phyloP scores from a whole-genome alignment of 2,329 filamentous ascomycete species.

The Helotiales sp. region DNA sequence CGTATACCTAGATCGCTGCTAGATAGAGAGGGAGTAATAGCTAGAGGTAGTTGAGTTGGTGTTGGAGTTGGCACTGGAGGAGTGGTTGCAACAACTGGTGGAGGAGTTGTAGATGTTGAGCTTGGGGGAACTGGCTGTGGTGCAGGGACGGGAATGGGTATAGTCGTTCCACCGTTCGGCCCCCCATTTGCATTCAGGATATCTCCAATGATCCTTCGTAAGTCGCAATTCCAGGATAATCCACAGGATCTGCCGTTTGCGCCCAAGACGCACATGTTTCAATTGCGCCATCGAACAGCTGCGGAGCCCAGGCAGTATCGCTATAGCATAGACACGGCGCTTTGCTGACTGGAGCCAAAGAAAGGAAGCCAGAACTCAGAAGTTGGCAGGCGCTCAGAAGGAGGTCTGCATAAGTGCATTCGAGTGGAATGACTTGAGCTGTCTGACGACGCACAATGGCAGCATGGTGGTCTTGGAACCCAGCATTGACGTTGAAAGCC shows the following conservation, averaged over 20 bases:
- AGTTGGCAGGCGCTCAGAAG: constrained; percentile 1
- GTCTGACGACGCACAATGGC: not conserved
- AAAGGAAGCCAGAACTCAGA: not conserved
- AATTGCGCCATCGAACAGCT: constrained; percentile 26
- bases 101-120: not conserved
- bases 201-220: constrained; percentile 13
- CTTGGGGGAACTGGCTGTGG: constrained; percentile 4
- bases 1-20: not conserved
- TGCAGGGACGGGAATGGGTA: not conserved
- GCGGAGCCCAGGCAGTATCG: constrained; percentile 18
- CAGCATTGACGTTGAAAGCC: not conserved
- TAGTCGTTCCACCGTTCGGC: not conserved
- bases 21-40: not conserved
- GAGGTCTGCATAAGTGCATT: not conserved
- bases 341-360: not conserved
- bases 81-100: not conserved
- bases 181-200: not conserved
- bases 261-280: constrained; percentile 24
- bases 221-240: constrained; percentile 11
- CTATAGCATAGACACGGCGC: constrained; percentile 11
- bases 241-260: constrained; percentile 15
- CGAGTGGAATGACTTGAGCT: not conserved
- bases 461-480: not conserved
- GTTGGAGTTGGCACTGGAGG: not conserved
- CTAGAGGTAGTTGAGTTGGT: not conserved